A percentile compares a stretch with the other conserved stretches of the same genome.
Evolutionary conservation across 129 eudicot species (phyloP).

Genomic region (Flaveria ramosissima): DNA sequence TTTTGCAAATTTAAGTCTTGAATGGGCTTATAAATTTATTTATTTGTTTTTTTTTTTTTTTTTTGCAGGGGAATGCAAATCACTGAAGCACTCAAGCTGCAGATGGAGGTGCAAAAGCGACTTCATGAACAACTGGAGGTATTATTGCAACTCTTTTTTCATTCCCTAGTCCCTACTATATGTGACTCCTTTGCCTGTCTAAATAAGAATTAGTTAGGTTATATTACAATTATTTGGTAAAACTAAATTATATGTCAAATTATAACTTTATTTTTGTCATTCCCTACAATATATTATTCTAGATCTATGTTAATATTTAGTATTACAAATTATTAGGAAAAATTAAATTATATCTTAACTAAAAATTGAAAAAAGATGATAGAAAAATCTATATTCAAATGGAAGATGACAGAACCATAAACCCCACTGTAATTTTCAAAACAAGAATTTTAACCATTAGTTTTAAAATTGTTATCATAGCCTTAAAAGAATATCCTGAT

Average conservation of each 20-base stretch:
- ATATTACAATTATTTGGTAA: not conserved
- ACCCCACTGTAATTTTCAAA: no score
- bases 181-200: constrained; percentile 4
- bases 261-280: not conserved
- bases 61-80: constrained; percentile 72
- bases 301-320: no score
- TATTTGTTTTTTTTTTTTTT: no score
- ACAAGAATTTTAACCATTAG: not conserved
- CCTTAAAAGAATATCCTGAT: not conserved
- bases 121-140: constrained; percentile 90
- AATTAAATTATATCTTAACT: no score
- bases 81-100: constrained; percentile 83
- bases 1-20: not conserved
- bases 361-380: no score
- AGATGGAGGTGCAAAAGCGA: constrained; percentile 92
- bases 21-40: constrained; percentile 6
- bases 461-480: no score
- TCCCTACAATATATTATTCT: no score
- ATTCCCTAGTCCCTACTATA: constrained; percentile 1
- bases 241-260: not conserved
- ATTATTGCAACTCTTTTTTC: constrained; percentile 19
- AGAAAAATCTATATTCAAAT: not conserved
- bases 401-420: not conserved
- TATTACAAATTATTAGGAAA: no score
- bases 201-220: not conserved